Percentiles rank a stretch among this genome's conserved stretches.
These are phyloP conservation scores for Thelonectria rubi DNA, from an alignment of 2,329 filamentous ascomycete genomes.

Conservation along the genomic window DNA sequence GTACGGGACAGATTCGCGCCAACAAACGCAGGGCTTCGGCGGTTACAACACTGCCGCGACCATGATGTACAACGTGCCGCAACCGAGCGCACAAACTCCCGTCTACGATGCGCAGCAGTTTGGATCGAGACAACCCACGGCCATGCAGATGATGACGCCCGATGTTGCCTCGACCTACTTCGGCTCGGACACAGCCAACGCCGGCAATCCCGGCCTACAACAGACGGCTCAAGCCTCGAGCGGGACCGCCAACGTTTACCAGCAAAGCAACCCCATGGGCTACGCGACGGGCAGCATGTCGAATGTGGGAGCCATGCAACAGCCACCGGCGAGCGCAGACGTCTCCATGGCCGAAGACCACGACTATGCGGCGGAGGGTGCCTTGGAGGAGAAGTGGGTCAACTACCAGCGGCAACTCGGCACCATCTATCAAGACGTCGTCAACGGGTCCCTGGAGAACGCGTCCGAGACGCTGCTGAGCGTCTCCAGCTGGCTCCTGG, in stretches of 20 bases:
- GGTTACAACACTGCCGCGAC: slow-evolving; percentile 67
- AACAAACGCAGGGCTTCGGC: slow-evolving; percentile 63
- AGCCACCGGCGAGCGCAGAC: slow-evolving; percentile 50
- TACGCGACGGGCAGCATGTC: slow-evolving; percentile 59
- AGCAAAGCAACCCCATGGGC: slow-evolving; percentile 65
- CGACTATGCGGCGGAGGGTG: slow-evolving; percentile 61
- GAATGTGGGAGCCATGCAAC: slow-evolving; percentile 56
- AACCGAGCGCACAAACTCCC: slow-evolving; percentile 67
- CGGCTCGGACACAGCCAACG: slow-evolving; percentile 51
- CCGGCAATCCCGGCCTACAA: slow-evolving; percentile 64
- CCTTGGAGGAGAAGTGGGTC: slow-evolving; percentile 74
- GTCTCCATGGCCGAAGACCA: slow-evolving; percentile 64
- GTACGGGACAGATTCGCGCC: slow-evolving; percentile 70
- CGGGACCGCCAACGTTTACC: slow-evolving; percentile 69
- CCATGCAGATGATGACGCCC: slow-evolving; percentile 72
- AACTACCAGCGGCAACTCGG: slow-evolving; percentile 70
- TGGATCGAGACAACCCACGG: slow-evolving; percentile 77
- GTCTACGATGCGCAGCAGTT: slow-evolving; percentile 83
- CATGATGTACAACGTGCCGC: slow-evolving; percentile 83
- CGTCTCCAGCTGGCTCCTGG: slow-evolving; percentile 65
- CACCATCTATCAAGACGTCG: slow-evolving; percentile 76
- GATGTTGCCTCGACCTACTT: slow-evolving; percentile 76
- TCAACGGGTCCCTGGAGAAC: slow-evolving; percentile 58
- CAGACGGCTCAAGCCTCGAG: slow-evolving; percentile 58
- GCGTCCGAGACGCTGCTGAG: slow-evolving; percentile 62